Evolutionary conservation across 768 basidiomycete genomes (phyloP), one percentile per base, ranked within the genome.

Genomic region (Lactifluus pinguis): DNA sequence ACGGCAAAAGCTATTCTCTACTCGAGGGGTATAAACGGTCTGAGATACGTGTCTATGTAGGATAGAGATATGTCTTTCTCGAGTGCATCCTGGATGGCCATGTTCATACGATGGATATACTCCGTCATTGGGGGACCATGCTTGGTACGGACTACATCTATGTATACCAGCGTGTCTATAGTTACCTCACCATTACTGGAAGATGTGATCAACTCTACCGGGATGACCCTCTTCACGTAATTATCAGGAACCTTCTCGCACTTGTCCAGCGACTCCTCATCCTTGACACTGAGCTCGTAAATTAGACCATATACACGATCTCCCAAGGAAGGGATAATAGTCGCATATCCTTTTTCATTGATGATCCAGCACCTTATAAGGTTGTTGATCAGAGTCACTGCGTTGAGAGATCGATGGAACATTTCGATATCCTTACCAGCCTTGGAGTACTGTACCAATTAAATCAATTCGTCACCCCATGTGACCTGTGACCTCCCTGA

Each of bases 71-170:
- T 4, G 10, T 53, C 62, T 17, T 15, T 47, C 53, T 55, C 13
- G 6, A 63, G 34, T 25, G 41, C 62, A 42, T 63, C 59, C 53
- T 53, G 19, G n/a, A 63, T 8, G 1, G 14, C 62, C 53, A 45
- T 41, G 36, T 63, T 61, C 15, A 63, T 61, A n/a, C 62, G 59
- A 41, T 55, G 29, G 49, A 63, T 63, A 55, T 63, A 63, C 34
- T 63, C 62, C 34, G 49, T 51, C 59, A 30, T 60, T 39, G 62
- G 62, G 38, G n/a, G 15, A 34, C 51, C 58, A 30, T 21, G 59
- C 36, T 8, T 45, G 19, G 59, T 63, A 30, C 21, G 36, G 44
- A 13, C 10, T 13, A 50, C 2, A 30, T 63, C 62, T 36, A 55
- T 30, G 45, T 63, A 63, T 48, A 62, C 53, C 42, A 63, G 39